A percentile compares a stretch with the other conserved stretches of the same genome.
phyloP scores from a whole-genome alignment of 2,329 filamentous ascomycete genomes.

The Pseudopithomyces maydicus region DNA sequence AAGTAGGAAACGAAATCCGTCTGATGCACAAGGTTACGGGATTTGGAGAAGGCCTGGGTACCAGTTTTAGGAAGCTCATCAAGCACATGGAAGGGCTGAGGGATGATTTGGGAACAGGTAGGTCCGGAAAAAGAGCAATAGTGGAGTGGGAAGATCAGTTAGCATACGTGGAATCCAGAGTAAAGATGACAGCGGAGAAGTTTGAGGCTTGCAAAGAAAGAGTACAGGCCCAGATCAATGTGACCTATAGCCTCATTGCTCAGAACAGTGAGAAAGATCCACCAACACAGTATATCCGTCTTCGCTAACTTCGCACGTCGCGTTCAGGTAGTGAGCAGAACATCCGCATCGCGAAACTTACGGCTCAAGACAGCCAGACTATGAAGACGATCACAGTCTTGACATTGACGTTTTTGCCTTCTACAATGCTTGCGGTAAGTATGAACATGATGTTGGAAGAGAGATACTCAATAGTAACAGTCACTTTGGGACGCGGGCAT shows the following conservation, averaged over 20 bases:
- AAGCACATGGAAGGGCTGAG: neutral
- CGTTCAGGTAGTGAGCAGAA: slow-evolving; percentile 4
- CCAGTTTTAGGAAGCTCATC: neutral
- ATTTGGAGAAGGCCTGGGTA: neutral
- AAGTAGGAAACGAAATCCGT: neutral
- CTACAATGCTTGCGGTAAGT: slow-evolving; percentile 7
- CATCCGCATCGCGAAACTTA: slow-evolving; percentile 4
- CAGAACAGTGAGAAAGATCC: neutral
- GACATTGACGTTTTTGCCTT: slow-evolving; percentile 7
- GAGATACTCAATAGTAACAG: neutral
- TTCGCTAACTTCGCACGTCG: too few species aligned
- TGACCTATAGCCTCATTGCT: slow-evolving; percentile 6
- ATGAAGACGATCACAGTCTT: slow-evolving; percentile 11
- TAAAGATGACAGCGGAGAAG: neutral
- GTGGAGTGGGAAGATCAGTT: slow-evolving; percentile 1
- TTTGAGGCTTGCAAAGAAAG: neutral
- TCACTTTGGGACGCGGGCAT: slow-evolving; percentile 9
- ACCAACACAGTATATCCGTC: too few species aligned
- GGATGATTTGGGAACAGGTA: neutral
- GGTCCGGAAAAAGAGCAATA: neutral
- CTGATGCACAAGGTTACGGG: neutral
- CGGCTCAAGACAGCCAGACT: slow-evolving; percentile 6
- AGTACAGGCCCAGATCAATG: slow-evolving; percentile 8
- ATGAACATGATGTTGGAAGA: neutral
- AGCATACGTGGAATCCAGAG: neutral